Base-by-base conservation (phyloP, 148 eudicot genomes). In the Mesembryanthemum crystallinum region DNA sequence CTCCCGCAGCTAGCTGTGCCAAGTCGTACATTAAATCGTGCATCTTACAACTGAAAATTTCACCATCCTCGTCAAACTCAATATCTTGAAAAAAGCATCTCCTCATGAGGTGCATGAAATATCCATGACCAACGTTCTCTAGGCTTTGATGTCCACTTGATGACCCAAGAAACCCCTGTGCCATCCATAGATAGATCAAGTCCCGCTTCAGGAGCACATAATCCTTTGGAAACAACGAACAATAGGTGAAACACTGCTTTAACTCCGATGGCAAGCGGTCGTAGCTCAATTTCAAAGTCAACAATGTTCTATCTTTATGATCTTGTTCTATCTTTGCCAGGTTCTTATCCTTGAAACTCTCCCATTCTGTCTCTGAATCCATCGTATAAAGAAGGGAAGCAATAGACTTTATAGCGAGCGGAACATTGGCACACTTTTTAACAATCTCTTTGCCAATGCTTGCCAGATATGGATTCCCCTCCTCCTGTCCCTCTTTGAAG, bases 141-240 rank as follows among this genome's bases (percentile, higher is more conserved):
- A 35, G 24, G 33, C 67, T 15, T 32, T 18, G 39, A 35, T 59
- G 39, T 3, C 35, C 49, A 10, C 66, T 73, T 52, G 39, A 7
- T 21, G 24, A 23, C 7, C 3, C 27, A 57, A 57, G 11, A 23
- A 57, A 57, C 61, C 61, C 61, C 18, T 57, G 61, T 57, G 76
- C 76, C 63, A 73, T 35, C 76, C 66, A 73, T 25, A 58, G 14
- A 8, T 39, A 30, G 33, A 59, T 28, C 51, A 73, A 5, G 24
- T 24, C 35, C 1, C n/a, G 21, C 58, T 73, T 73, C 5, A 14
- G 17, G 20, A 73, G 58, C 30, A 0, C 28, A 37, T 33, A 0
- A 14, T 39, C 66, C 37, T 54, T 54, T 21, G 75, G 75, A 54
- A 55, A 72, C 39, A 72, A 57, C 3, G 75, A 72, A 57, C 75